Conservation (phyloP, 257 asterid genomes). For the Handroanthus guayacan region DNA sequence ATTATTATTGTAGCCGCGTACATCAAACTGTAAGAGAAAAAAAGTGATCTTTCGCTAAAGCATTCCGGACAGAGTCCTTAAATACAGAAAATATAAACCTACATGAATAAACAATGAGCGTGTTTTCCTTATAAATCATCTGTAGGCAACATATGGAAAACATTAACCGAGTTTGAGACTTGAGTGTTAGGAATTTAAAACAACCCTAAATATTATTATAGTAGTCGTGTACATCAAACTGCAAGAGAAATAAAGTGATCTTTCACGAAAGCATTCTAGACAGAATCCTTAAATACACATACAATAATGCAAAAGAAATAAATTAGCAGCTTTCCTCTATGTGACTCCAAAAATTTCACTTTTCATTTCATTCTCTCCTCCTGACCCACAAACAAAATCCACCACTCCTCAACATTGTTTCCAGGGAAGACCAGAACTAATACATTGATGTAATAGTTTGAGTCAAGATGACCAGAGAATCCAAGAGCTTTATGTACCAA, state of each 20-base stretch:
- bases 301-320: background rate
- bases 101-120: no score
- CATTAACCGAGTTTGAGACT: background rate
- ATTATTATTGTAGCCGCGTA: no score
- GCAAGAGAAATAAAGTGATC: constrained; percentile 21
- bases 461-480: background rate
- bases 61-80: background rate
- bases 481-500: constrained; percentile 3
- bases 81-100: background rate
- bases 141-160: background rate
- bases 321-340: constrained; percentile 10
- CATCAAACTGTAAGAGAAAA: background rate
- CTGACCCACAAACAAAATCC: background rate
- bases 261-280: background rate
- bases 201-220: background rate
- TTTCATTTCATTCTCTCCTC: background rate
- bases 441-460: background rate
- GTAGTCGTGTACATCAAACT: background rate
- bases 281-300: background rate
- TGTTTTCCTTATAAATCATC: no score
- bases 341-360: background rate
- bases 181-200: background rate
- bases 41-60: constrained; percentile 1
- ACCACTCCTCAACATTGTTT: constrained; percentile 2
- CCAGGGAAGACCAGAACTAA: background rate